Evolutionary conservation across 1,139 yeast genomes (phyloP).

Genomic region (Hansenula sp.): DNA sequence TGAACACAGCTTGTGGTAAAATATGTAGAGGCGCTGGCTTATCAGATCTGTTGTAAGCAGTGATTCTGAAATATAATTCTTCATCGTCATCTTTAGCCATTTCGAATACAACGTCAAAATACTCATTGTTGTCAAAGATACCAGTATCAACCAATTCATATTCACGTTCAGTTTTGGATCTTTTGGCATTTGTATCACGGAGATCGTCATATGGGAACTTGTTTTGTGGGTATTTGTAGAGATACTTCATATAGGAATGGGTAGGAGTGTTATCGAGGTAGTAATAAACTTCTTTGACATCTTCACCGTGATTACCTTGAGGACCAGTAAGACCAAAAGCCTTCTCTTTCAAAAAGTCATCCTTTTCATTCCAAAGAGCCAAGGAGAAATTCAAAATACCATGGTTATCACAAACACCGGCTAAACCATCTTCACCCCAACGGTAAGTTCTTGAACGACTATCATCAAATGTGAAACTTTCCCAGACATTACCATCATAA

Average conservation of each 20-base stretch:
- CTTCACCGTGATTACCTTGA: constrained; percentile 96
- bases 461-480: constrained; percentile 84
- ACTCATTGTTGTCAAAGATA: constrained; percentile 71
- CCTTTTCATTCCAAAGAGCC: constrained; percentile 92
- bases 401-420: constrained; percentile 86
- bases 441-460: constrained; percentile 81
- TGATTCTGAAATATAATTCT: constrained; percentile 77
- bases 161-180: constrained; percentile 54
- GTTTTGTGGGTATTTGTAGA: constrained; percentile 87
- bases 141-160: constrained; percentile 77
- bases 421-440: constrained; percentile 97
- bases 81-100: constrained; percentile 86
- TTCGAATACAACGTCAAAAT: constrained; percentile 88
- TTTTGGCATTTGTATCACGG: constrained; percentile 62
- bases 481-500: constrained; percentile 88
- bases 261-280: constrained; percentile 91
- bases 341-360: constrained; percentile 81
- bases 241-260: constrained; percentile 88
- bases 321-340: constrained; percentile 89
- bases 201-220: constrained; percentile 81
- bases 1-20: constrained; percentile 78
- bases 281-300: constrained; percentile 73
- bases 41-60: constrained; percentile 84
- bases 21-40: constrained; percentile 86
- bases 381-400: constrained; percentile 71